These are phyloP conservation scores for Babesia divergens DNA, from an alignment of 169 alveolate species.

Conservation along the genomic window DNA sequence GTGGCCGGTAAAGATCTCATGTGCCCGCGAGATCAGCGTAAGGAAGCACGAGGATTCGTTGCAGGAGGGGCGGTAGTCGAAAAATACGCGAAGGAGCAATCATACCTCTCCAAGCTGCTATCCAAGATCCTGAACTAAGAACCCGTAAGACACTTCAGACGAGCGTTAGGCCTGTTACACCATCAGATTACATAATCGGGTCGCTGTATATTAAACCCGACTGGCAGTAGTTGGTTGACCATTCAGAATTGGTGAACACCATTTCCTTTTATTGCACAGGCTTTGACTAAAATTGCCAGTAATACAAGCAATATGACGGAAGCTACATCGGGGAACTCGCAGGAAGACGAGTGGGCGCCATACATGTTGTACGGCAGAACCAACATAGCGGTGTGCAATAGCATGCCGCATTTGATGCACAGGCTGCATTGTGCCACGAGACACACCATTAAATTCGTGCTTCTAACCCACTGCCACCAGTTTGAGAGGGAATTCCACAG, in stretches of 20 bases:
- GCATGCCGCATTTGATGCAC: slow-evolving; percentile 37
- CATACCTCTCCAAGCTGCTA: slow-evolving; percentile 28
- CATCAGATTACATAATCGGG: too few species aligned
- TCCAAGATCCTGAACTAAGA: slow-evolving; percentile 36
- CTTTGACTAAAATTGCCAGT: not conserved
- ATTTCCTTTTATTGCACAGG: too few species aligned
- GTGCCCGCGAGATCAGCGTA: slow-evolving; percentile 26
- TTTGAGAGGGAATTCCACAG: not conserved
- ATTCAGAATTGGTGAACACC: too few species aligned
- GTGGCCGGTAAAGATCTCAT: slow-evolving; percentile 17
- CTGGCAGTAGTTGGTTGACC: too few species aligned
- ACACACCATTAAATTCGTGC: slow-evolving; percentile 26
- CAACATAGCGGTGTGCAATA: slow-evolving; percentile 6
- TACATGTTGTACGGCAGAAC: not conserved
- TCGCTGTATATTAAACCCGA: too few species aligned
- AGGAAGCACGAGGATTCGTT: slow-evolving; percentile 49
- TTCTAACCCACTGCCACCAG: slow-evolving; percentile 2
- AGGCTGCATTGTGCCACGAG: slow-evolving; percentile 29
- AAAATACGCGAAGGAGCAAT: slow-evolving; percentile 32
- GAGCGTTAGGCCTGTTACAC: too few species aligned
- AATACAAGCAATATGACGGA: not conserved
- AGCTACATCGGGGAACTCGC: not conserved
- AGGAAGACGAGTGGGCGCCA: slow-evolving; percentile 3
- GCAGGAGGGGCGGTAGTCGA: slow-evolving; percentile 49
- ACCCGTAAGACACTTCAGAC: not conserved